These are phyloP conservation scores for Forsythia suspensa DNA, from an alignment of 257 asterid genomes.

Conservation along the genomic window DNA sequence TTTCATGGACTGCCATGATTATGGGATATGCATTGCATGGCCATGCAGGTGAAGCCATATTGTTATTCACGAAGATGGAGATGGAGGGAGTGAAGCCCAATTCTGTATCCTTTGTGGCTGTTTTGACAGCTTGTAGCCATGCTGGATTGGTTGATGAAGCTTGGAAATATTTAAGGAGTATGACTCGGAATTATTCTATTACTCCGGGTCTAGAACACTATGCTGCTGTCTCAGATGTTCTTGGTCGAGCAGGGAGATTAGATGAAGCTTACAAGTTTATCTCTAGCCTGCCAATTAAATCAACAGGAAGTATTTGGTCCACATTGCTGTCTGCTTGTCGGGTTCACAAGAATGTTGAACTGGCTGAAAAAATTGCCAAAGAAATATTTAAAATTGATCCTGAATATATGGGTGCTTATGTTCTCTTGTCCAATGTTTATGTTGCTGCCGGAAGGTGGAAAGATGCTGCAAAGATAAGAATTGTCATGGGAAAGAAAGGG, in stretches of 20 bases:
- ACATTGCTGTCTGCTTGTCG: conserved; percentile 82
- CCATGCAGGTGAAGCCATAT: conserved; percentile 63
- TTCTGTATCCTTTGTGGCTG: conserved; percentile 69
- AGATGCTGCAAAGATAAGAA: conserved; percentile 64
- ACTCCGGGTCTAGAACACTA: conserved; percentile 73
- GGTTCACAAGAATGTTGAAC: conserved; percentile 72
- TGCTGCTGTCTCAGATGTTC: conserved; percentile 75
- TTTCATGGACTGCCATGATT: conserved; percentile 89
- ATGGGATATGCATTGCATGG: conserved; percentile 91
- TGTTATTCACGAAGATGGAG: conserved; percentile 63
- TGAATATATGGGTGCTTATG: conserved; percentile 44
- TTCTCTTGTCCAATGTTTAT: conserved; percentile 72
- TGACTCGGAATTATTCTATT: conserved; percentile 55
- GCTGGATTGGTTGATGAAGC: conserved; percentile 88
- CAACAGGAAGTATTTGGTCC: conserved; percentile 76
- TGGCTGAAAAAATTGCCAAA: conserved; percentile 76
- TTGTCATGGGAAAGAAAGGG: conserved; percentile 57
- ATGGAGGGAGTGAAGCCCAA: conserved; percentile 60
- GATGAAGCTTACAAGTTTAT: conserved; percentile 73
- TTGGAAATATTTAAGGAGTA: conserved; percentile 52
- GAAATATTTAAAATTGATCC: conserved; percentile 67
- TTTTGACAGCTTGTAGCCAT: conserved; percentile 89
- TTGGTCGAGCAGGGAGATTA: conserved; percentile 84
- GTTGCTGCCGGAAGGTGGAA: conserved; percentile 75
- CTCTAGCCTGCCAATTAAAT: conserved; percentile 53